phyloP scores from a whole-genome alignment of 768 basidiomycete genomes.

The Amanita jacksonii region DNA sequence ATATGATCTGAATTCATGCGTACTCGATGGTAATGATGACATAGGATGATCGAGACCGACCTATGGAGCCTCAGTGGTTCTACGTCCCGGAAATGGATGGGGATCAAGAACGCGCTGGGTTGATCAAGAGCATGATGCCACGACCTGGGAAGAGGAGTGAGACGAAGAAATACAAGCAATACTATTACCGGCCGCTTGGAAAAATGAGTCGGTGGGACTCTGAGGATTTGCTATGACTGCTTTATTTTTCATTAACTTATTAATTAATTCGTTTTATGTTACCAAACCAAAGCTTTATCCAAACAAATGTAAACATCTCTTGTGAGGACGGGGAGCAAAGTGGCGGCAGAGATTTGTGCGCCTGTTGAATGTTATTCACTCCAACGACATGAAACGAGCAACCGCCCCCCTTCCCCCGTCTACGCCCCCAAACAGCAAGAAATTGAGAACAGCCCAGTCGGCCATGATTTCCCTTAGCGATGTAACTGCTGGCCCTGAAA shows the following conservation, averaged over 20 bases:
- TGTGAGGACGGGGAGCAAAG: neutral
- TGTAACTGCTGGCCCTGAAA: too few species aligned
- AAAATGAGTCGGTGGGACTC: conserved; percentile 69
- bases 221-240: conserved; percentile 46
- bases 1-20: neutral
- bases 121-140: conserved; percentile 67
- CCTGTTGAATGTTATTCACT: neutral
- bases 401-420: neutral
- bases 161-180: conserved; percentile 81
- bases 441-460: neutral
- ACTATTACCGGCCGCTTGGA: conserved; percentile 68
- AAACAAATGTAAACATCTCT: conserved; percentile 2
- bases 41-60: conserved; percentile 39
- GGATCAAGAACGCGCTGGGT: conserved; percentile 58
- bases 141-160: conserved; percentile 62
- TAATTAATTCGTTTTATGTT: too few species aligned
- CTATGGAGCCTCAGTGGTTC: conserved; percentile 62
- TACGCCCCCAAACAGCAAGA: conserved; percentile 1
- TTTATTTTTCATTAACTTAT: too few species aligned
- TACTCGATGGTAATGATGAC: neutral
- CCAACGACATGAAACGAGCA: conserved; percentile 4
- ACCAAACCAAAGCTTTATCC: too few species aligned
- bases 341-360: too few species aligned
- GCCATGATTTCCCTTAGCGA: too few species aligned
- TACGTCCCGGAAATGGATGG: conserved; percentile 66